Percentiles rank a stretch among this genome's conserved stretches.
These are phyloP conservation scores for Haplosporangium gracile DNA, from an alignment of 192 early-diverging fungal species.

Conservation along the genomic window DNA sequence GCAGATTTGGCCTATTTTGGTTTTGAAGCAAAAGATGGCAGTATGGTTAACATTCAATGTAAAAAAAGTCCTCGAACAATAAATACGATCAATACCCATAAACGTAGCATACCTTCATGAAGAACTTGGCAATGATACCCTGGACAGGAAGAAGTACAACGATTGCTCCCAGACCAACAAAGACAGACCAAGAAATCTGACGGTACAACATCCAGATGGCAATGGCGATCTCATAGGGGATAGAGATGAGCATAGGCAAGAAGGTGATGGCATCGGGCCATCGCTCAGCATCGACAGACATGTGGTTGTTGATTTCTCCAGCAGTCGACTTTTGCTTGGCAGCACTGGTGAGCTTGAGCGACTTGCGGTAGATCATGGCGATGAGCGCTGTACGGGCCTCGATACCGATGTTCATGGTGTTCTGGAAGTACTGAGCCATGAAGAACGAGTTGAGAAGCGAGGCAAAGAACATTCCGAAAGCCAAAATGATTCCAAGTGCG, in stretches of 20 bases:
- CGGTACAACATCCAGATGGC: constrained; percentile 47
- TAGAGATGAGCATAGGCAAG: constrained; percentile 42
- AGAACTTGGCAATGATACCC: constrained; percentile 36
- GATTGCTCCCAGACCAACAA: constrained; percentile 37
- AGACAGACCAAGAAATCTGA: constrained; percentile 49
- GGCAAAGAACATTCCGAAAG: constrained; percentile 57
- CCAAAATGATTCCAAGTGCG: constrained; percentile 40
- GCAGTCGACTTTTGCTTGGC: constrained; percentile 53
- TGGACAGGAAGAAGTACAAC: constrained; percentile 29
- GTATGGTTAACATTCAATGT: neutral
- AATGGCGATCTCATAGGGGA: constrained; percentile 42
- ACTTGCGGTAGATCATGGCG: constrained; percentile 58
- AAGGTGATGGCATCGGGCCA: constrained; percentile 44
- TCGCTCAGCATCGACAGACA: constrained; percentile 56
- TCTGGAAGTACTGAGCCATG: constrained; percentile 45
- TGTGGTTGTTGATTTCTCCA: constrained; percentile 61
- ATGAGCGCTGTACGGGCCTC: constrained; percentile 54
- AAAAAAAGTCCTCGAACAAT: neutral
- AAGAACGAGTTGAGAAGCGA: constrained; percentile 36
- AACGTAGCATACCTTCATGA: constrained; percentile 34
- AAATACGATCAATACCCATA: neutral
- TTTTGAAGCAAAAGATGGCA: neutral
- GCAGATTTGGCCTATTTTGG: constrained; percentile 18
- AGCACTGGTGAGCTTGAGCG: constrained; percentile 53
- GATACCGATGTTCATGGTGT: constrained; percentile 38